Evolutionary conservation across 116 monocot genomes (phyloP), one percentile per base, ranked within the genome.

Genomic region (Iris pallida): DNA sequence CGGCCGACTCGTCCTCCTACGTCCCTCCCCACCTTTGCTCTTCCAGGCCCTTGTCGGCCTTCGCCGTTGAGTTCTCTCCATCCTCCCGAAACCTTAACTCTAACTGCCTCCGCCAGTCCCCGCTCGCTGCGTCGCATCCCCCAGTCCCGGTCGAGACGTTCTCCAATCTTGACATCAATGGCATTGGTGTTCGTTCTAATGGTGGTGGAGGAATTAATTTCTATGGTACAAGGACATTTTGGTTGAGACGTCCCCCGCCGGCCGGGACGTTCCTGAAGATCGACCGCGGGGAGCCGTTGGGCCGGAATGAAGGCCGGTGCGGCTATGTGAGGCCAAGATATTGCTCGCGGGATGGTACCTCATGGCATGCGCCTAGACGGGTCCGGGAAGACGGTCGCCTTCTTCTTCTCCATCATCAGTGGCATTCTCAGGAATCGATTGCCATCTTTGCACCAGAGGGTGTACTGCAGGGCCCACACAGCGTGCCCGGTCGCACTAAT

Each of bases 321-420:
- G 57, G 57, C 5, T 85, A 77, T 20, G 68, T 59, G 58, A 74
- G 51, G 45, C 85, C 85, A 2, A 85, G 20, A 71, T 80, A 5
- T 30, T 87, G 7, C 82, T 93, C 14, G 78, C 82, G 0, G 93
- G 93, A 4, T 46, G 93, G 45, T 89, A 93, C 66, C 76, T 93
- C 42, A 93, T 93, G 93, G 89, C 93, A 0, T 89, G 93, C 63
- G 93, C 93, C 1, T 89, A 93, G 85, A 93, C 3, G 93, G 93
- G 1, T 93, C 93, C 0, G 93, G 93, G 6, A 93, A 93, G 76
- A 93, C 93, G 0, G 93, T 89, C 3, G 93, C 93, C 42, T 93
- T 93, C 66, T 93, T 89, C 71, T 91, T 58, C 14, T 89, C 93
- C 0, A 93, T 93, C 49, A 93, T 93, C 13, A 78, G 75, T 55